Evolutionary conservation across 1,284 basidiomycete species (phyloP).

Genomic region (Agroathelia rolfsii): DNA sequence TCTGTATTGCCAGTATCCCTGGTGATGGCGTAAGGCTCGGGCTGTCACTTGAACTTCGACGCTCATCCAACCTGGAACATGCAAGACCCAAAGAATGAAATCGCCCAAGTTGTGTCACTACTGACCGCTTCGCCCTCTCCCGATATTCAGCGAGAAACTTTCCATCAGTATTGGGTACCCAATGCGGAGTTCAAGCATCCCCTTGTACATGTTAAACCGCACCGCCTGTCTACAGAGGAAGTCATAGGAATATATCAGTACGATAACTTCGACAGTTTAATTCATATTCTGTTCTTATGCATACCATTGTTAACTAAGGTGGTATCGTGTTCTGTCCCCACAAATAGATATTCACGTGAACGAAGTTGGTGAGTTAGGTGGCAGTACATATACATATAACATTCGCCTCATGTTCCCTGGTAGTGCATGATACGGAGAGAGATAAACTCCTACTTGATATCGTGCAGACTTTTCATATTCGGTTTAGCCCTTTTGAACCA

Average conservation of each 20-base stretch:
- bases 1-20: no score
- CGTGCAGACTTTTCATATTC: constrained; percentile 42
- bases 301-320: constrained; percentile 24
- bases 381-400: neutral
- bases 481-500: constrained; percentile 34
- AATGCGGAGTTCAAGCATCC: constrained; percentile 49
- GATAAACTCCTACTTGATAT: constrained; percentile 35
- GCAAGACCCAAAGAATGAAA: constrained; percentile 45
- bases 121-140: constrained; percentile 36
- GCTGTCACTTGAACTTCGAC: no score
- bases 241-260: constrained; percentile 47
- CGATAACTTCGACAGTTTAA: constrained; percentile 9
- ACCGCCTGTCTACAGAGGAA: constrained; percentile 35
- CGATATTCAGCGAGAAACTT: constrained; percentile 36
- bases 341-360: constrained; percentile 30
- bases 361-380: constrained; percentile 28
- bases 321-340: constrained; percentile 52
- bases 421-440: constrained; percentile 33
- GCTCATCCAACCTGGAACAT: no score
- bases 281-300: constrained; percentile 10
- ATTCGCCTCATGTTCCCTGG: constrained; percentile 1
- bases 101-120: constrained; percentile 30
- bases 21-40: no score
- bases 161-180: constrained; percentile 37
- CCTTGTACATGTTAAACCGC: constrained; percentile 33